These are phyloP conservation scores for Mycothermus thermophilus DNA, from an alignment of 495 filamentous ascomycete species.

Conservation along the genomic window DNA sequence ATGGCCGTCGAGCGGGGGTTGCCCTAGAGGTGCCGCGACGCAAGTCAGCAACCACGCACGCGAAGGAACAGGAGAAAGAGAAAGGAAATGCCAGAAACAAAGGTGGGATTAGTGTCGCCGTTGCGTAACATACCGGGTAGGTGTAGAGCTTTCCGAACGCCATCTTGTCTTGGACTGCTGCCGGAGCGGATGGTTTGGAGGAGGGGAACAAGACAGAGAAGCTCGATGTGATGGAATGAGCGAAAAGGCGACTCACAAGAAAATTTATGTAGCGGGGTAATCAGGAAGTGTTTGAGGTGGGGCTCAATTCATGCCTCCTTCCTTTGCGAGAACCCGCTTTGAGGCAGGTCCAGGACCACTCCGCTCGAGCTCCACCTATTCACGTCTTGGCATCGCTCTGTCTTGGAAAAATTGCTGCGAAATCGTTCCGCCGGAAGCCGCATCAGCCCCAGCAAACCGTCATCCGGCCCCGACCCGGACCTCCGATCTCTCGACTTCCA, in stretches of 20 bases:
- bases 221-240: too few species aligned
- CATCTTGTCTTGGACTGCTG: slow-evolving; percentile 44
- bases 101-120: background rate
- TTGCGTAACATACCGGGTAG: slow-evolving; percentile 48
- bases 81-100: too few species aligned
- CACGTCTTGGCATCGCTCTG: too few species aligned
- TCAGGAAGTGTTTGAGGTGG: background rate
- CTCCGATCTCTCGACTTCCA: too few species aligned
- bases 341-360: too few species aligned
- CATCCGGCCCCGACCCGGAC: too few species aligned
- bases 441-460: too few species aligned
- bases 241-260: slow-evolving; percentile 12
- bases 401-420: slow-evolving; percentile 18
- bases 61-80: background rate
- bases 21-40: slow-evolving; percentile 37
- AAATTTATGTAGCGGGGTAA: slow-evolving; percentile 24
- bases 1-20: slow-evolving; percentile 83
- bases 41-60: slow-evolving; percentile 16
- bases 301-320: background rate
- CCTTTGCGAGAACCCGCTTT: too few species aligned
- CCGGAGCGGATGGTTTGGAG: slow-evolving; percentile 6
- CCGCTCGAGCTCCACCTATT: slow-evolving; percentile 6
- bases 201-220: slow-evolving; percentile 10
- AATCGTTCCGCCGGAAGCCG: slow-evolving; percentile 12
- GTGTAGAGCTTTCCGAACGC: slow-evolving; percentile 94